Conservation (phyloP, 1,284 basidiomycete genomes). For the Rhodotorula glutinis region DNA sequence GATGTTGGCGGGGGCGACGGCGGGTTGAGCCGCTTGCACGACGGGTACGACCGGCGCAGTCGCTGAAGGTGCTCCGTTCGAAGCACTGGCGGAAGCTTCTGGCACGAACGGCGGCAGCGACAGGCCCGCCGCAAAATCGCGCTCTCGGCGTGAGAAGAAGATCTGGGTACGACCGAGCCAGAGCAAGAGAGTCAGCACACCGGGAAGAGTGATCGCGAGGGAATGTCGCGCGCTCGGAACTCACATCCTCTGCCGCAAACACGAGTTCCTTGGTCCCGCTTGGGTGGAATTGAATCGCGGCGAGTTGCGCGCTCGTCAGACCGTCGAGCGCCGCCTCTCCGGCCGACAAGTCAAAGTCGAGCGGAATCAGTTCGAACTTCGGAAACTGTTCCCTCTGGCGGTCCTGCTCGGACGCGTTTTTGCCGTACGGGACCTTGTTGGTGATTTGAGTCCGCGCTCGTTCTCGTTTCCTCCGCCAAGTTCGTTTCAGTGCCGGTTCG, state of each 20-base stretch:
- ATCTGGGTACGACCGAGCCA: not conserved
- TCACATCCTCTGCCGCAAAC: slow-evolving; percentile 21
- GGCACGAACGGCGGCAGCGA: not conserved
- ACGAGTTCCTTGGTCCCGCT: slow-evolving; percentile 13
- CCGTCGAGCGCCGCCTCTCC: not conserved
- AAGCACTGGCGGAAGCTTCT: too few relatives aligned
- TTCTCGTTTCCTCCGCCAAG: slow-evolving; percentile 20
- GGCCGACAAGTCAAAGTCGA: slow-evolving; percentile 4
- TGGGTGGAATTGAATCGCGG: slow-evolving; percentile 20
- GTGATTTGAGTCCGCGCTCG: slow-evolving; percentile 6
- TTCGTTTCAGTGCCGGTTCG: slow-evolving; percentile 1
- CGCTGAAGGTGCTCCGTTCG: too few relatives aligned
- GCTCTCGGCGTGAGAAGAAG: slow-evolving; percentile 27
- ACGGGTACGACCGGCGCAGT: too few relatives aligned
- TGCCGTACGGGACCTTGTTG: slow-evolving; percentile 10
- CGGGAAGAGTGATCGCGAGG: not conserved
- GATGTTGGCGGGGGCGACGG: too few relatives aligned
- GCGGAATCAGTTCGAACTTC: slow-evolving; percentile 22
- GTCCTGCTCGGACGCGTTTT: not conserved
- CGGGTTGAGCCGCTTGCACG: too few relatives aligned
- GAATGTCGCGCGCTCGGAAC: too few relatives aligned
- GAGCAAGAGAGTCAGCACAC: too few relatives aligned
- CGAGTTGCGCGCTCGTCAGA: slow-evolving; percentile 28
- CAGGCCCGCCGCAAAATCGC: slow-evolving; percentile 22
- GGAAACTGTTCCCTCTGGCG: not conserved